Base-by-base conservation (phyloP, 495 filamentous ascomycete genomes). In the Neurospora tetraspora region DNA sequence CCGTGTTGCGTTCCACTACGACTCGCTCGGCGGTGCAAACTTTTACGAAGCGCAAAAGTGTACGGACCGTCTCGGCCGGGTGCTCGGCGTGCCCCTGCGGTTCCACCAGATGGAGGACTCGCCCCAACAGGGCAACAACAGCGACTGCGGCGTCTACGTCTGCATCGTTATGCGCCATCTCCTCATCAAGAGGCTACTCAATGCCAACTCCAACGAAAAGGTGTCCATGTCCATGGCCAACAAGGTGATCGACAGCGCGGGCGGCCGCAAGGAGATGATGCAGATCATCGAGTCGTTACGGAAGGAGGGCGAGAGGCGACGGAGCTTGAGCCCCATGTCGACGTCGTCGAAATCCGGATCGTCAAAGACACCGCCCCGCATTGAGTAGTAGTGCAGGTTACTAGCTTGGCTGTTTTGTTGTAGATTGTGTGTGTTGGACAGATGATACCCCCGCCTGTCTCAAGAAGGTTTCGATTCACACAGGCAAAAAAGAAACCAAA, bases 141-240 rank as follows among this genome's bases (percentile, higher is more conserved):
- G 87, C 74, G 96, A 98, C 82, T 99, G 96, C 78, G 96, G 96
- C 16, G 94, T 99, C 0, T 98, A 93, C 80, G 96, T 99, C 2
- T 98, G 96, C 80, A 87, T 97, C 75, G 86, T 91, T 71, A 99
- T 98, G 94, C 87, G 92, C 45, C 89, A 97, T 80, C 82, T 99
- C 18, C 88, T 99, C 23, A 81, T 97, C 42, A 93, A 92, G 81
- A 86, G 92, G 65, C 82, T 99, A n/a, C 82, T 99, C 59, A 86
- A 84, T 61, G 92, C 91, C 5, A 90, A 92, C 76, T 87, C 89
- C 1, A 87, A 86, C 70, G 88, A 93, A 78, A 96, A 96, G 80
- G 89, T 98, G n/a, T 93, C 89, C 74, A 98, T 98, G 94, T 94
- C 90, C 74, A 91, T 99, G 85, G 90, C 87, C 0, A 91, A 91